Evolutionary conservation across 768 basidiomycete genomes (phyloP).

Genomic region (Leccinum uliginosum): DNA sequence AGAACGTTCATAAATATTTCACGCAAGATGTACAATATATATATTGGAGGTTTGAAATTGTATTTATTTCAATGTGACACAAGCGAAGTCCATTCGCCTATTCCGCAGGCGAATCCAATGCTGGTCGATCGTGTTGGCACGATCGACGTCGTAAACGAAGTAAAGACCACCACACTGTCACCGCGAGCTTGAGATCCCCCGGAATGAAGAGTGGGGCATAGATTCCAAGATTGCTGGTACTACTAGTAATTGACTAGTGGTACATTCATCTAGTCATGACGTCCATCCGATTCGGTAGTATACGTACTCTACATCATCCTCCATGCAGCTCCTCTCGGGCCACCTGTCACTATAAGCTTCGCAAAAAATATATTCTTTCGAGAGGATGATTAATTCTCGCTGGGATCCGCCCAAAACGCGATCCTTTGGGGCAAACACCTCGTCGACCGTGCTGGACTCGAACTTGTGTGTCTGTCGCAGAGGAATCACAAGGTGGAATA

Average conservation of each 20-base stretch:
- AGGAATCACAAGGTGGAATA: constrained; percentile 77
- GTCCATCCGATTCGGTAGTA: constrained; percentile 73
- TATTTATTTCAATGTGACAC: neutral
- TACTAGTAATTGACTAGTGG: too few relatives aligned
- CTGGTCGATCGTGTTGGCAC: neutral
- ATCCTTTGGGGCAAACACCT: constrained; percentile 38
- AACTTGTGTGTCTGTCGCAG: constrained; percentile 57
- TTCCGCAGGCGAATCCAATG: neutral
- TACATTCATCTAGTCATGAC: constrained; percentile 1
- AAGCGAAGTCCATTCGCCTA: neutral
- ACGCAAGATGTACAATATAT: too few relatives aligned
- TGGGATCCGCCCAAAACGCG: constrained; percentile 1
- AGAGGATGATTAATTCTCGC: constrained; percentile 44
- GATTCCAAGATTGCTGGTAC: neutral
- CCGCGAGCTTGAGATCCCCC: too few relatives aligned
- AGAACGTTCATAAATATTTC: neutral
- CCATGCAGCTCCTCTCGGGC: constrained; percentile 28
- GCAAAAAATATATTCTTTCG: constrained; percentile 53
- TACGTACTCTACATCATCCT: constrained; percentile 60
- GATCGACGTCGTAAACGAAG: neutral
- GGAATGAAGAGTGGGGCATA: neutral
- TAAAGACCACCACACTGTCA: too few relatives aligned
- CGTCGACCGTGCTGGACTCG: constrained; percentile 59
- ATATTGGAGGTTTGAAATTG: too few relatives aligned
- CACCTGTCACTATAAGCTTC: constrained; percentile 32